These are phyloP conservation scores for Colletotrichum tropicale DNA, from an alignment of 2,329 filamentous ascomycete species.

Conservation along the genomic window DNA sequence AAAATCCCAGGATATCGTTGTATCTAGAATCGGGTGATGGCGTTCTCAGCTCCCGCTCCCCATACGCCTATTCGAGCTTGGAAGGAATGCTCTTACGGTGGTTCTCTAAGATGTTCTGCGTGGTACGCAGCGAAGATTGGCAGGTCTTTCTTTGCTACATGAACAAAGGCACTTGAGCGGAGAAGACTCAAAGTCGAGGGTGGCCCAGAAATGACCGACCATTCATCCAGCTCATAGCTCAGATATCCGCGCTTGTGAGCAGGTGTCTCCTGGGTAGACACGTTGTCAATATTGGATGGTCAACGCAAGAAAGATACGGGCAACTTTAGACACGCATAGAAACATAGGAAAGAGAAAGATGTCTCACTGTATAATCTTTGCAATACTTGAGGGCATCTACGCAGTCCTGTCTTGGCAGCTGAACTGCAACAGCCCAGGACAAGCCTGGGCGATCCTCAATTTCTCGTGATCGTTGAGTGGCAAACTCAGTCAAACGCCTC, in stretches of 20 bases:
- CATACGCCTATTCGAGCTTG: neutral
- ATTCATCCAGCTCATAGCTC: neutral
- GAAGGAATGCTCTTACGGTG: neutral
- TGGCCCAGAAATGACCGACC: neutral
- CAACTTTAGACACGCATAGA: accelerated
- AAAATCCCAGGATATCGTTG: neutral
- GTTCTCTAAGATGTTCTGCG: neutral
- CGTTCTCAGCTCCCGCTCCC: neutral
- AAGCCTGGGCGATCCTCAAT: neutral
- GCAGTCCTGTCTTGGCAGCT: neutral
- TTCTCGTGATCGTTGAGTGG: neutral
- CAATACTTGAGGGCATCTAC: neutral
- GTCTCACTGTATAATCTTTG: neutral
- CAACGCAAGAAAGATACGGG: too few relatives aligned
- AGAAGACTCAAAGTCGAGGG: neutral
- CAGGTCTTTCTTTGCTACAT: neutral
- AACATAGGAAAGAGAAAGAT: accelerated
- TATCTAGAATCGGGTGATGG: neutral
- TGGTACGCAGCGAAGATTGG: neutral
- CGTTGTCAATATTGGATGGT: too few relatives aligned
- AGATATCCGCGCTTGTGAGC: neutral
- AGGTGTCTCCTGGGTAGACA: neutral
- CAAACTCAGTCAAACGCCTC: neutral
- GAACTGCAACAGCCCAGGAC: neutral
- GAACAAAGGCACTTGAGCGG: neutral